Conservation (phyloP, 352 stramenopile genomes). For the Hyphochytrium catenoides region DNA sequence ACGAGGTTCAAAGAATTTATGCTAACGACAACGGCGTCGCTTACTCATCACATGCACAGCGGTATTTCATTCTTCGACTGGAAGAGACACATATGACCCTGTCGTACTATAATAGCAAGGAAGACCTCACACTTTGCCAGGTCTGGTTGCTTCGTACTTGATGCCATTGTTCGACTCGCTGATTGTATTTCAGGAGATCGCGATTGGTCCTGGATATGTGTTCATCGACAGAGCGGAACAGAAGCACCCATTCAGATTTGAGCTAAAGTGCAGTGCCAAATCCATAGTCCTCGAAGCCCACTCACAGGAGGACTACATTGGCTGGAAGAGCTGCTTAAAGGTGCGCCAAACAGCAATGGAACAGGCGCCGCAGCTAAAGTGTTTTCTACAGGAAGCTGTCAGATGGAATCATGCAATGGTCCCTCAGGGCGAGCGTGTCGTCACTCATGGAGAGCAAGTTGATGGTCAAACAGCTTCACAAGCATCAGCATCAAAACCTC, state of each 20-base stretch:
- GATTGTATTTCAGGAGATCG: no score
- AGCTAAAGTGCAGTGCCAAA: conserved; percentile 38
- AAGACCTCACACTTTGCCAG: conserved; percentile 43
- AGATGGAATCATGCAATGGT: conserved; percentile 66
- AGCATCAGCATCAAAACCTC: no score
- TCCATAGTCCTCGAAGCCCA: conserved; percentile 42
- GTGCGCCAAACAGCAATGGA: no score
- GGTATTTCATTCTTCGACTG: conserved; percentile 57
- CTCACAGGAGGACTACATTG: conserved; percentile 20
- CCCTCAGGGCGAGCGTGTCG: conserved; percentile 30
- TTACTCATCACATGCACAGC: no score
- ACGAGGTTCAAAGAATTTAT: no score
- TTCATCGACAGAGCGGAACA: conserved; percentile 17
- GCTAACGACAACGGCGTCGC: no score
- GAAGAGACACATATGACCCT: conserved; percentile 65
- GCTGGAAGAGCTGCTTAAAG: conserved; percentile 39
- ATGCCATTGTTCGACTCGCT: no score
- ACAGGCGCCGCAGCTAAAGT: no score
- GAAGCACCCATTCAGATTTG: conserved; percentile 30
- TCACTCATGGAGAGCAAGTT: no score
- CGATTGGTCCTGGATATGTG: conserved; percentile 37
- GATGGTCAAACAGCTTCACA: no score
- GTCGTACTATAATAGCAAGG: conserved; percentile 55
- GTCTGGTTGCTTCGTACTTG: no score
- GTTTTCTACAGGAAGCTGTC: conserved; percentile 47